These are phyloP conservation scores for Populus trichocarpa DNA, from an alignment of 441 rosid species.

Conservation along the genomic window DNA sequence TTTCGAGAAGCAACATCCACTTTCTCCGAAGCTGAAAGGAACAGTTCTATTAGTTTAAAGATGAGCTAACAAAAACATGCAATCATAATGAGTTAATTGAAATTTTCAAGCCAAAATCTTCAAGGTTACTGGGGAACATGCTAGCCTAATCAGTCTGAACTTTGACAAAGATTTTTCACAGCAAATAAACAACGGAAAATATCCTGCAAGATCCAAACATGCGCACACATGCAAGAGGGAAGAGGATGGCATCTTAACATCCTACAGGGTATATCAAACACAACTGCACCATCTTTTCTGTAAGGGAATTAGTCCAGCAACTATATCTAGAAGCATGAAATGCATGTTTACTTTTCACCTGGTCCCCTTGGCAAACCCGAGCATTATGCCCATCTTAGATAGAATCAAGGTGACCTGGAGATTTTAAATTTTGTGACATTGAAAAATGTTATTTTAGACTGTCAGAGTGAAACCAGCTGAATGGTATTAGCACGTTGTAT, in stretches of 20 bases:
- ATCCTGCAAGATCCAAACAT: neutral
- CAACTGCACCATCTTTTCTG: neutral
- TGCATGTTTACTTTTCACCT: neutral
- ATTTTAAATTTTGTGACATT: neutral
- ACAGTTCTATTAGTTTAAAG: constrained; percentile 25
- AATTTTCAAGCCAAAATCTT: constrained; percentile 1
- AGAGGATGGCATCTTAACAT: neutral
- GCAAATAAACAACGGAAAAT: neutral
- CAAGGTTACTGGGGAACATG: neutral
- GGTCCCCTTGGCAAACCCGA: neutral
- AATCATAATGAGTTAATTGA: neutral
- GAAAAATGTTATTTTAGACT: neutral
- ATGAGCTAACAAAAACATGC: constrained; percentile 6
- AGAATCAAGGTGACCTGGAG: neutral
- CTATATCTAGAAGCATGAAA: neutral
- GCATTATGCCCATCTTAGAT: neutral
- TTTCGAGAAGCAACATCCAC: constrained; percentile 36
- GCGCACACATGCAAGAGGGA: neutral
- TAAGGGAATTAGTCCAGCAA: neutral
- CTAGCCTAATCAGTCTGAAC: neutral
- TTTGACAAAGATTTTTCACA: neutral
- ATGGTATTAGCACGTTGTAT: neutral
- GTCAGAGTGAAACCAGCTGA: neutral
- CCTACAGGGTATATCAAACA: neutral
- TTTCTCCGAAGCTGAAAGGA: constrained; percentile 50